Evolutionary conservation across 202 grass and related monocot genomes (phyloP), one percentile per base, ranked within the genome.

Genomic region (Hordeum pubiflorum): DNA sequence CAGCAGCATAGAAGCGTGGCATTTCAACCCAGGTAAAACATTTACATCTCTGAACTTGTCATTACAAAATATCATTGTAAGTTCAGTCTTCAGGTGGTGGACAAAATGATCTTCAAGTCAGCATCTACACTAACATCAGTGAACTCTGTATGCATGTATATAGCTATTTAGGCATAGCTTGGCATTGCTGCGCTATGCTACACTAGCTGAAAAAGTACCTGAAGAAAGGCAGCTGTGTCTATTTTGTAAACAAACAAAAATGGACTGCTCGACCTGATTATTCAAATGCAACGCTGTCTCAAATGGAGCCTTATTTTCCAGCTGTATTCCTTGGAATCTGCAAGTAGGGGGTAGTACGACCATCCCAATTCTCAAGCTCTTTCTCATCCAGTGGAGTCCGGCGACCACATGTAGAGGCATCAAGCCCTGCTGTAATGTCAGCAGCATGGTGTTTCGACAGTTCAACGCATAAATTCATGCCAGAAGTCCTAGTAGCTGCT

Each of bases 1-100:
- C 12, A 23, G 22, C 13, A 80, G 6, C 58, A 63, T 62, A 54
- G 17, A 85, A 85, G 32, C 62, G 41, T 50, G 54, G 74, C 34
- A 77, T 88, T 73, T 82, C 69, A 73, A 63, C 23, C 79, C 67
- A 74, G 77, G 79, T 75, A 75, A 82, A 88, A 63, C 78, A 88
- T 91, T 88, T 91, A 91, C 89, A 87, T 81, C 64, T 65, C 80
- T 77, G 84, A 84, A 77, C 72, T 79, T 72, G 77, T 54, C 57
- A 69, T 80, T 84, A 90, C 80, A 82, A 87, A 85, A 87, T 81
- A 87, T 78, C 78, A 78, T 67, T 38, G 65, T 85, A 87, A 70
- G 64, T 75, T 78, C 73, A 61, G 24, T 37, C 54, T 72, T 57
- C 17, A 43, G 46, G 60, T 62, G 67, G 2, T 31, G 20, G n/a